Conservation (phyloP, 192 early-diverging fungal genomes). For the Coemansia furcata region DNA sequence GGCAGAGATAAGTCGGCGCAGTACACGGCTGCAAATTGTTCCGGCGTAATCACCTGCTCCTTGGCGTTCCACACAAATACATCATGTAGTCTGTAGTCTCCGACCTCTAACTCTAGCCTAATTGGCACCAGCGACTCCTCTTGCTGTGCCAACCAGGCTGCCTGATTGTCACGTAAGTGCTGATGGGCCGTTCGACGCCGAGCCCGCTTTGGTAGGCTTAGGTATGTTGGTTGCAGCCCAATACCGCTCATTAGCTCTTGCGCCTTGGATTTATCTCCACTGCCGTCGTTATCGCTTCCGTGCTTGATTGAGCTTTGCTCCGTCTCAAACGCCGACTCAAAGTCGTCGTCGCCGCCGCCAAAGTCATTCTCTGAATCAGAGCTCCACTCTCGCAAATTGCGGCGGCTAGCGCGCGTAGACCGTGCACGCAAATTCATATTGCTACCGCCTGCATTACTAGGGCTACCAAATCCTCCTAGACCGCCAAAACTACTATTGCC, state of each 20-base stretch:
- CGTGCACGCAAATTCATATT: slow-evolving; percentile 38
- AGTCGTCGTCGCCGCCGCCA: slow-evolving; percentile 31
- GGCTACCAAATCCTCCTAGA: background rate
- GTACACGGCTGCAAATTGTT: slow-evolving; percentile 81
- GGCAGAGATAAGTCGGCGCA: slow-evolving; percentile 75
- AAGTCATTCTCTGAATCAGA: slow-evolving; percentile 51
- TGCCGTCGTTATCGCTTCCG: slow-evolving; percentile 34
- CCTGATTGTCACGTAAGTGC: slow-evolving; percentile 50
- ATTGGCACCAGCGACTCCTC: slow-evolving; percentile 85
- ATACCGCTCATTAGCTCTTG: slow-evolving; percentile 47
- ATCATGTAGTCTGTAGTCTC: slow-evolving; percentile 81
- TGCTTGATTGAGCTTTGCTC: slow-evolving; percentile 42
- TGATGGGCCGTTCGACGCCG: slow-evolving; percentile 50
- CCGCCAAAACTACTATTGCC: background rate
- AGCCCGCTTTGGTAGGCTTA: slow-evolving; percentile 26
- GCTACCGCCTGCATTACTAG: slow-evolving; percentile 8
- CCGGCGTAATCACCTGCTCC: slow-evolving; percentile 74
- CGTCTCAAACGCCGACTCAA: slow-evolving; percentile 43
- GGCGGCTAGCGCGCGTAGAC: slow-evolving; percentile 43
- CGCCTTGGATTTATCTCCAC: slow-evolving; percentile 20
- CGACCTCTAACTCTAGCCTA: slow-evolving; percentile 85
- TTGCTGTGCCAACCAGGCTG: slow-evolving; percentile 57
- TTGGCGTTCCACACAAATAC: slow-evolving; percentile 93
- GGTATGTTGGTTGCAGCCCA: slow-evolving; percentile 36
- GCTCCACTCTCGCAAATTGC: slow-evolving; percentile 53